Evolutionary conservation across 2,329 filamentous ascomycete genomes (phyloP), one percentile per base, ranked within the genome.

Genomic region (Cryphonectria naterciae): DNA sequence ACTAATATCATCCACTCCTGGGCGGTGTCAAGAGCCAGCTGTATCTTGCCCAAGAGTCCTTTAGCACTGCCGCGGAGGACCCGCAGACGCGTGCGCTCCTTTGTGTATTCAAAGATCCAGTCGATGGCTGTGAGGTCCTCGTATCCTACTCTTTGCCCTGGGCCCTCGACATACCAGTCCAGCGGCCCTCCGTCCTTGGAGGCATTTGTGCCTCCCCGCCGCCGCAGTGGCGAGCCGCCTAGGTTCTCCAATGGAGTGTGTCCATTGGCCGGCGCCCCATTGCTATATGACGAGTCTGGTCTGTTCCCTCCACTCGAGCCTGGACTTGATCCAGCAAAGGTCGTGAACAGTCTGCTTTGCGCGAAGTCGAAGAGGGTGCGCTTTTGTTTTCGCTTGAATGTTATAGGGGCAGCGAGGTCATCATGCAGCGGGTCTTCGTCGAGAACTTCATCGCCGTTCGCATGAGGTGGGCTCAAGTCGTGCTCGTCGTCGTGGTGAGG

Each of bases 81-180:
- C n/a, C 94, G 89, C 77, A 97, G 83, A 35, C 96, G 89, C 80
- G 97, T 94, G 28, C 96, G 89, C 83, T 99, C 96, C 80, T 98
- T 98, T 67, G 93, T 96, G 79, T 98, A 97, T 81, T 99, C 96
- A 77, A 97, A 98, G 78, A 98, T 98, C 96, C 96, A 99, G 83
- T 99, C 96, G 79, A 99, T 99, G 71, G 96, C 95, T 22, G 95
- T 98, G 79, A 98, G 85, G 82, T 99, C 93, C 78, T 98, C 95
- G 83, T 99, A 99, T 68, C 93, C 95, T 52, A 98, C 95, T 77
- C 96, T 89, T 68, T 94, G 89, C 1, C 95, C 95, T 0, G 93
- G 94, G 0, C 94, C 94, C 80, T 98, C 95, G 64, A 92, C 87
- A 78, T 97, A 93, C 95, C 95, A 98, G 80, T 98, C 95, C 62